Evolutionary conservation across 169 alveolate genomes (phyloP).

Genomic region (Plasmodium adleri): DNA sequence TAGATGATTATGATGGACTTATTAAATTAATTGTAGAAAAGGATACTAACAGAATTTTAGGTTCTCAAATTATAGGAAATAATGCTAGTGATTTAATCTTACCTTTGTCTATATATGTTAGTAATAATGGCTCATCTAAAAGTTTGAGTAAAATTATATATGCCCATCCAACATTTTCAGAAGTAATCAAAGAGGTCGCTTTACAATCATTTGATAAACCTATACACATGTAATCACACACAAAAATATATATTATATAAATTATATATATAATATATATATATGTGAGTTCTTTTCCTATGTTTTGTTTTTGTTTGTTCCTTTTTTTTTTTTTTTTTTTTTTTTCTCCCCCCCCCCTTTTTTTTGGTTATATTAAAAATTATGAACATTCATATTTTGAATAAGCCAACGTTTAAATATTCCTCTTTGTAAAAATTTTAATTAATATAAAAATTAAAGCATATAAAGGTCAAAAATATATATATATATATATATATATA

Average conservation of each 20-base stretch:
- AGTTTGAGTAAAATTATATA: conserved; percentile 96
- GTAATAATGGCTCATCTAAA: conserved; percentile 96
- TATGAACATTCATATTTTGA: no score
- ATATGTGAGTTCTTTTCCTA: background rate
- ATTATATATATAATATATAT: background rate
- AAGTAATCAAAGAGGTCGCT: conserved; percentile 96
- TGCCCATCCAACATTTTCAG: conserved; percentile 99
- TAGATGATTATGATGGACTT: conserved; percentile 96
- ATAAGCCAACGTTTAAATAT: no score
- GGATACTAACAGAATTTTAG: conserved; percentile 95
- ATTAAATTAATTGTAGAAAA: conserved; percentile 91
- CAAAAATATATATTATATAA: background rate
- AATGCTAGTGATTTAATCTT: conserved; percentile 98
- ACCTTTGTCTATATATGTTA: conserved; percentile 94
- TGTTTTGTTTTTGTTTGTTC: background rate
- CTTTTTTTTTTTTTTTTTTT: background rate
- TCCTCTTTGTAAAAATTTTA: no score
- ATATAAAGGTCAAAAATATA: no score
- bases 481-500: no score
- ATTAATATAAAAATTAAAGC: no score
- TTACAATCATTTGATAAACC: conserved; percentile 95
- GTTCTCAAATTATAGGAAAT: conserved; percentile 97
- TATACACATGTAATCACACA: conserved; percentile 89
- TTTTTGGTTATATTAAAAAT: background rate
- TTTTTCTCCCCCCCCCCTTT: background rate